Percentiles rank a stretch among this genome's conserved stretches.
phyloP scores from a whole-genome alignment of 2,329 filamentous ascomycete species.

The Trichoderma hamatum region DNA sequence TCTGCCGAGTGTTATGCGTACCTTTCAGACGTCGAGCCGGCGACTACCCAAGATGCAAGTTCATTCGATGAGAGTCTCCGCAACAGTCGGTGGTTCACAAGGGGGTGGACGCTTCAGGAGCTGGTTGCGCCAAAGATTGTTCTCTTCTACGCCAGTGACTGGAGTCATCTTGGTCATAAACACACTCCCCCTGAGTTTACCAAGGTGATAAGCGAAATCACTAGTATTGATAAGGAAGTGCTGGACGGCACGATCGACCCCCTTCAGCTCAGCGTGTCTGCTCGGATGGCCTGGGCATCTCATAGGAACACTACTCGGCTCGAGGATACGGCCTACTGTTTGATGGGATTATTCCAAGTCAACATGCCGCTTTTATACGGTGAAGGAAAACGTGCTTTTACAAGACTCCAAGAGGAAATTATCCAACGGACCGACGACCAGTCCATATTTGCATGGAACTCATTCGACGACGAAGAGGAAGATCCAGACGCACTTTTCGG shows the following conservation, averaged over 20 bases:
- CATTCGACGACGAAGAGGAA: slow-evolving; percentile 24
- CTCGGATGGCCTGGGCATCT: slow-evolving; percentile 30
- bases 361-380: slow-evolving; percentile 33
- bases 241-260: slow-evolving; percentile 21
- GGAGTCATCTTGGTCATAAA: slow-evolving; percentile 25
- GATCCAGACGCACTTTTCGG: slow-evolving; percentile 25
- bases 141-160: slow-evolving; percentile 24
- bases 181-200: neutral
- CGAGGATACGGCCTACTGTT: slow-evolving; percentile 31
- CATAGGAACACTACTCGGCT: slow-evolving; percentile 28
- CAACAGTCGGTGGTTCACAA: slow-evolving; percentile 33
- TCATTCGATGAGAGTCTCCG: slow-evolving; percentile 17
- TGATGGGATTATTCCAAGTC: slow-evolving; percentile 30
- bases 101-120: slow-evolving; percentile 28
- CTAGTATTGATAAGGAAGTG: slow-evolving; percentile 17
- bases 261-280: slow-evolving; percentile 25
- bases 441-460: slow-evolving; percentile 32
- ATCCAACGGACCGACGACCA: slow-evolving; percentile 28
- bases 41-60: neutral
- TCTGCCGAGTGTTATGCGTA: slow-evolving; percentile 35
- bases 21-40: slow-evolving; percentile 32
- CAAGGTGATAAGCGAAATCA: slow-evolving; percentile 15
- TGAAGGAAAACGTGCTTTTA: slow-evolving; percentile 27
- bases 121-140: slow-evolving; percentile 29
- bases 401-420: slow-evolving; percentile 28